Conservation (phyloP, 2,329 filamentous ascomycete species). For the Pestalotiopsis sp. region DNA sequence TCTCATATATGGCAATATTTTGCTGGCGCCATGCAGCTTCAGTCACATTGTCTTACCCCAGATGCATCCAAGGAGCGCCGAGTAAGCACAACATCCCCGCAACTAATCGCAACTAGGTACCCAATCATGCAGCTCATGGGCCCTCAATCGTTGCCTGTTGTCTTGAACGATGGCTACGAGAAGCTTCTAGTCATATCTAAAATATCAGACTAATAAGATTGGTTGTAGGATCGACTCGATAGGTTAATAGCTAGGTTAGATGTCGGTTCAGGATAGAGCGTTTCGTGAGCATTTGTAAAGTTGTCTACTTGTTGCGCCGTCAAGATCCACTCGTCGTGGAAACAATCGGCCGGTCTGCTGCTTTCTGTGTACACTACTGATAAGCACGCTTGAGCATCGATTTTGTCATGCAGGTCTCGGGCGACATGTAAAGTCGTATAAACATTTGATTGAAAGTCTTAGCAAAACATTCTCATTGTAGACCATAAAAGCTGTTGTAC, state of each 20-base stretch:
- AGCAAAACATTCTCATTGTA: not conserved
- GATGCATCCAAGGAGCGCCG: not conserved
- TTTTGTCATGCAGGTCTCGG: too few species aligned
- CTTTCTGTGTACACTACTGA: not conserved
- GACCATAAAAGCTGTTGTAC: not conserved
- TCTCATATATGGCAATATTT: too few species aligned
- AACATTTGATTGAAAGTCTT: not conserved
- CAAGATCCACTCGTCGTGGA: not conserved
- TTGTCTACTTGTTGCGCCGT: not conserved
- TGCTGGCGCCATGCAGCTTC: too few species aligned
- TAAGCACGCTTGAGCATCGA: not conserved
- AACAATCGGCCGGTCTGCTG: not conserved
- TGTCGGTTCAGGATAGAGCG: not conserved
- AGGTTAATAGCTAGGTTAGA: not conserved
- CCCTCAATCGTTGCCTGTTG: not conserved
- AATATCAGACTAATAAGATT: not conserved
- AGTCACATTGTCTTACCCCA: not conserved
- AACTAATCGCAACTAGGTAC: not conserved
- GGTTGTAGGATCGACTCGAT: not conserved
- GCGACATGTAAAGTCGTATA: too few species aligned
- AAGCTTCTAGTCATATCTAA: not conserved
- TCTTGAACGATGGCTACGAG: not conserved
- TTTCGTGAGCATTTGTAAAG: not conserved
- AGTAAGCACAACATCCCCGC: not conserved
- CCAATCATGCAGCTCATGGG: not conserved